These are phyloP conservation scores for Holtermannia corniformis DNA, from an alignment of 768 basidiomycete genomes.

Conservation along the genomic window DNA sequence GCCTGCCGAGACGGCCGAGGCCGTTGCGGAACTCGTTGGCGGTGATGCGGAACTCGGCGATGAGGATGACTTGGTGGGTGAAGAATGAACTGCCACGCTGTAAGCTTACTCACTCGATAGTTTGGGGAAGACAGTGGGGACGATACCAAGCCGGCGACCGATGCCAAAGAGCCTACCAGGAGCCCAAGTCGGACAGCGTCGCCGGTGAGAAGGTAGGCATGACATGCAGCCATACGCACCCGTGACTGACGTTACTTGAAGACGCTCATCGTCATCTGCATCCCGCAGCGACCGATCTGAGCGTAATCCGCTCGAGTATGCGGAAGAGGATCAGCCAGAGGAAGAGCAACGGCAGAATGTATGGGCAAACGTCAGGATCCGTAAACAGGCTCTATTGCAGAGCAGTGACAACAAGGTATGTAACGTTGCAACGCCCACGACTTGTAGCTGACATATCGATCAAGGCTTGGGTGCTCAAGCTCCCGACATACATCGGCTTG, in stretches of 20 bases:
- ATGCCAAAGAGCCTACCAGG: background rate
- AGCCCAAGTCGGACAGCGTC: background rate
- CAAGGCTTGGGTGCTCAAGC: constrained; percentile 81
- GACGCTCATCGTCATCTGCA: constrained; percentile 9
- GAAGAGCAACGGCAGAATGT: constrained; percentile 17
- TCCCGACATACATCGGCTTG: constrained; percentile 88
- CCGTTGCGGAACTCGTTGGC: background rate
- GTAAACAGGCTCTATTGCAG: constrained; percentile 74
- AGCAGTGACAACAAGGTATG: constrained; percentile 74
- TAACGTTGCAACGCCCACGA: constrained; percentile 3
- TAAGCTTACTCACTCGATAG: constrained; percentile 2
- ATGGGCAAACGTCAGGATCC: constrained; percentile 57
- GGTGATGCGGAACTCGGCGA: background rate
- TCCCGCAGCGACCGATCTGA: constrained; percentile 3
- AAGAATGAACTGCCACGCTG: too few relatives aligned
- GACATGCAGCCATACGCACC: too few relatives aligned
- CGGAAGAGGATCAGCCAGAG: constrained; percentile 31
- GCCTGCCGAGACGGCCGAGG: background rate
- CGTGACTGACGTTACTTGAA: too few relatives aligned
- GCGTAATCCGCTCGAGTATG: constrained; percentile 40
- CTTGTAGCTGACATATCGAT: background rate
- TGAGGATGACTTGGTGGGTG: background rate
- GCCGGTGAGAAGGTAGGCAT: too few relatives aligned
- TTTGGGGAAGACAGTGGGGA: constrained; percentile 8
- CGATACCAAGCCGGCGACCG: background rate